Evolutionary conservation across 1,284 basidiomycete genomes (phyloP), one percentile per base, ranked within the genome.

Genomic region (Puccinia horiana): DNA sequence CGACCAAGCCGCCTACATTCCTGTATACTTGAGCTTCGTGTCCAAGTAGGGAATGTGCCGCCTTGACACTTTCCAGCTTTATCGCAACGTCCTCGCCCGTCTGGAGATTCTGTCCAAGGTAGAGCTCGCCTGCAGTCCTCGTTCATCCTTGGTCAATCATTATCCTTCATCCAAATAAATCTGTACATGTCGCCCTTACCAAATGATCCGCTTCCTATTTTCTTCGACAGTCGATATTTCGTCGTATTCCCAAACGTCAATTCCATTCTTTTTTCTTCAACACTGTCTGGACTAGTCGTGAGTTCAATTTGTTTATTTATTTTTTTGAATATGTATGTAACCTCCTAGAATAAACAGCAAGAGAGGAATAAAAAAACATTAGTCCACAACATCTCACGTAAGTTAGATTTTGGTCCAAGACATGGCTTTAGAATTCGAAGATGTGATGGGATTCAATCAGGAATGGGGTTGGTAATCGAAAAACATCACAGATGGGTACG

Each of bases 1-100:
- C 97, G 78, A 99, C 96, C 86, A 96, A 96, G 83, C 96, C 97
- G 26, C 96, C 96, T 61, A 99, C 91, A 32, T 94, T 96, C 92
- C 97, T 86, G 85, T 87, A 87, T 52, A 87, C 86, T 82, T 87
- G 86, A 61, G 86, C 86, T 83, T 87, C 86, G 79, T 87, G 87
- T 84, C 86, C 86, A 73, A 87, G 85, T 83, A 87, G 85, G 14
- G 86, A 85, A 83, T 86, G 85, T 83, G 86, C 86, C 42, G 86
- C 86, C 83, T 86, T 87, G 83, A 86, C 85, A 8, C 85, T 98
- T 89, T 99, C 97, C 85, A 99, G 93, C 89, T 99, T 99, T 91
- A 99, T 98, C 87, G 96, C 97, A 83, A 99, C 97, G 88, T 98
- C 96, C 88, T 99, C 96, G 75, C 96, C 96, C n/a, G 96, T 98